Base-by-base conservation (phyloP, 2,329 filamentous ascomycete genomes). In the Aspergillus caelatus region DNA sequence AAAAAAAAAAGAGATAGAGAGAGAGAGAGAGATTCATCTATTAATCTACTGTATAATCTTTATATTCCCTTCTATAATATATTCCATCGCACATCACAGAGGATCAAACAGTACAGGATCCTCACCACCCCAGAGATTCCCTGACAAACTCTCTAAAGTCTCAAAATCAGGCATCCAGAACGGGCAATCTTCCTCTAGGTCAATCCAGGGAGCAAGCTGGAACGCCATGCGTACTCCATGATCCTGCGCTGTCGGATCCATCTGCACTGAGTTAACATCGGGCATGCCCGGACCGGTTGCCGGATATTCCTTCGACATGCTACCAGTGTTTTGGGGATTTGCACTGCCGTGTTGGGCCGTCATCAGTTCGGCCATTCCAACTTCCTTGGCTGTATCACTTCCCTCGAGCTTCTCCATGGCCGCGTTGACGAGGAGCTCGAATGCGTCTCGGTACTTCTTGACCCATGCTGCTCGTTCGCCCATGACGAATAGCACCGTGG, bases 401-500 rank as follows among this genome's bases (percentile, higher is more conserved):
- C 76, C 77, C 61, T 81, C 77, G 0, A 82, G 67, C 53, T 80
- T 81, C 62, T 82, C 79, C 80, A 82, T 82, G 1, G 80, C 74
- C 3, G 81, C 80, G 55, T 80, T 80, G 30, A 82, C 80, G 2
- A 83, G 76, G 2, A 82, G 62, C 60, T 83, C 81, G 59, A 83
- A 83, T 3, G 81, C 79, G 46, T 83, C 81, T 7, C 81, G 77
- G 70, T 83, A 83, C 64, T 79, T 79, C 60, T 79, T 80, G 4
- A 83, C 81, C 79, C 81, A 83, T 0, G 77, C 71, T 9, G 81
- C 81, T 34, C 81, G 77, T 66, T 84, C 82, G 6, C 81, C 77
- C 80, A 84, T 84, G 45, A 83, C 81, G 57, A 83, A 83, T 1
- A 84, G 73, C 1, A 83, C 81, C 1, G 81, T 76, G 1, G 80